A percentile compares a stretch with the other conserved stretches of the same genome.
Evolutionary conservation across 208 protist species (phyloP).

Genomic region (Trypanosoma cruzi): DNA sequence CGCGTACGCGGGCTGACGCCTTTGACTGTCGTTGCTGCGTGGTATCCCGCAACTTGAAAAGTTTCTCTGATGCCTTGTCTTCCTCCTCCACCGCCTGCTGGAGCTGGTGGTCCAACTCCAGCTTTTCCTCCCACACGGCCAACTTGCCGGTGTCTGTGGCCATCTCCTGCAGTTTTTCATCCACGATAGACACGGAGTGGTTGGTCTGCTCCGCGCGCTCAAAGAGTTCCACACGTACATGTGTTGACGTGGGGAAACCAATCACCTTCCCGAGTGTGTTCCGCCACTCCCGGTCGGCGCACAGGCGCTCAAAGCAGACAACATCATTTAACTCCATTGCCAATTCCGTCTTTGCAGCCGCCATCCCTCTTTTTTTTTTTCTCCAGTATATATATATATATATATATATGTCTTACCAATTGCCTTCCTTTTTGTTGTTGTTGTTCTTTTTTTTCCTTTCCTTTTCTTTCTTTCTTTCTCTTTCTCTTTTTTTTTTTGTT

Average conservation of each 20-base stretch:
- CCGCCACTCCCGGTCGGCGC: conserved; percentile 50
- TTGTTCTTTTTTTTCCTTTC: not conserved
- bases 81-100: conserved; percentile 41
- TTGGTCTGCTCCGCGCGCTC: conserved; percentile 47
- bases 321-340: conserved; percentile 49
- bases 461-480: conserved; percentile 3
- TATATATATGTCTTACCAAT: not conserved
- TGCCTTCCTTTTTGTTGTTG: not conserved
- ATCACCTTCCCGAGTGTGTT: conserved; percentile 65
- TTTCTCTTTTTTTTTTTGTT: conserved; percentile 3
- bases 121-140: conserved; percentile 53
- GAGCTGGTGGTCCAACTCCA: conserved; percentile 55
- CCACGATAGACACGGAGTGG: conserved; percentile 32
- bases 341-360: not conserved
- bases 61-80: conserved; percentile 40
- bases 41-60: conserved; percentile 54
- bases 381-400: not conserved
- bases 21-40: conserved; percentile 51
- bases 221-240: conserved; percentile 61
- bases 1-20: conserved; percentile 33
- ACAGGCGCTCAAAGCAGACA: conserved; percentile 71
- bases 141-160: conserved; percentile 43
- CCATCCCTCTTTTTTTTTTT: not conserved
- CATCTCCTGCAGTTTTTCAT: conserved; percentile 42
- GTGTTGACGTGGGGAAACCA: conserved; percentile 50